Conservation (phyloP, 345 rosid genomes). For the Moringa oleifera region DNA sequence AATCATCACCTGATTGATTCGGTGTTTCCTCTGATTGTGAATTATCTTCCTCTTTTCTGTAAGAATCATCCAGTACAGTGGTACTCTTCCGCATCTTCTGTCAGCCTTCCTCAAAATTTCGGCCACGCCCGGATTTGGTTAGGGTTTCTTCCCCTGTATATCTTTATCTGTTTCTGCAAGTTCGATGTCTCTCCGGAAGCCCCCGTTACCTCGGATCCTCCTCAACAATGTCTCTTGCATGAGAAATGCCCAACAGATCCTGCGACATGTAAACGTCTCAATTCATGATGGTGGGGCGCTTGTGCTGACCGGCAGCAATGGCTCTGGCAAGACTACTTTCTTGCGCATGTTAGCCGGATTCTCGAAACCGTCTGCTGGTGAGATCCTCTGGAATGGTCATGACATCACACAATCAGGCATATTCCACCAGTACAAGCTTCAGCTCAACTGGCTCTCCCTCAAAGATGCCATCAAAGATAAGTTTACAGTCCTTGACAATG, state of each 20-base stretch:
- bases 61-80: too few species aligned
- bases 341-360: constrained; percentile 86
- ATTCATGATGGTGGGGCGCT: constrained; percentile 83
- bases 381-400: constrained; percentile 91
- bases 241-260: constrained; percentile 86
- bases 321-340: constrained; percentile 79
- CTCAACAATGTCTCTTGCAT: constrained; percentile 89
- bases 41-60: too few species aligned
- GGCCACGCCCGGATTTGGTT: background rate
- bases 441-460: constrained; percentile 83
- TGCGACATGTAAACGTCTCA: constrained; percentile 67
- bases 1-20: too few species aligned
- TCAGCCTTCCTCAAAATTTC: too few species aligned
- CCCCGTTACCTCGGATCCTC: constrained; percentile 64
- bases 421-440: constrained; percentile 89
- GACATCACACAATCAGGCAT: constrained; percentile 66
- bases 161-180: background rate
- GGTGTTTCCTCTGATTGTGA: too few species aligned
- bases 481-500: constrained; percentile 67
- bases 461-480: constrained; percentile 73
- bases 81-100: too few species aligned
- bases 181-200: constrained; percentile 49
- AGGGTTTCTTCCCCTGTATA: background rate
- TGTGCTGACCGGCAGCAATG: constrained; percentile 69
- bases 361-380: constrained; percentile 75